phyloP scores from a whole-genome alignment of 2,329 filamentous ascomycete species.

The Aspergillus chevalieri region DNA sequence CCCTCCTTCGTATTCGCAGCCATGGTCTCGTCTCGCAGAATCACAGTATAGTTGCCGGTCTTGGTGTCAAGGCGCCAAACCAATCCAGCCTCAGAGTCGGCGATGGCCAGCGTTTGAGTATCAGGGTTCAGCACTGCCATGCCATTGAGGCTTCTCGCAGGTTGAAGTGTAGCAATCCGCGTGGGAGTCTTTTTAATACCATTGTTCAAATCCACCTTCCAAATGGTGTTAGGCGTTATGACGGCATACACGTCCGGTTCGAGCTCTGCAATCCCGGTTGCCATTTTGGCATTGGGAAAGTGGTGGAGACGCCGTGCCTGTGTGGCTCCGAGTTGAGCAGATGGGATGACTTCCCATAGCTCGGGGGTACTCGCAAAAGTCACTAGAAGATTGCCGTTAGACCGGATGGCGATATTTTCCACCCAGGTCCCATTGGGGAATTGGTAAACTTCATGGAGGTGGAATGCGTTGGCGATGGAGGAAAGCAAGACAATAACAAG shows the following conservation, averaged over 20 bases:
- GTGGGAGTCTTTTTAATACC: background rate
- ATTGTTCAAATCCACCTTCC: conserved; percentile 10
- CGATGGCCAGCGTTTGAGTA: conserved; percentile 7
- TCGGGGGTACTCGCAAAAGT: conserved; percentile 14
- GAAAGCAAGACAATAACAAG: background rate
- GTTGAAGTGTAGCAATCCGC: conserved; percentile 6
- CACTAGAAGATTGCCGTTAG: conserved; percentile 28
- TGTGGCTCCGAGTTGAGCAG: conserved; percentile 1
- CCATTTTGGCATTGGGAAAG: conserved; percentile 7
- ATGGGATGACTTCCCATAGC: conserved; percentile 10
- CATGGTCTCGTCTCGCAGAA: conserved; percentile 10
- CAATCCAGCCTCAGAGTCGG: conserved; percentile 9
- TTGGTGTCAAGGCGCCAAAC: conserved; percentile 11
- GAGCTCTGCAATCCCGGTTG: conserved; percentile 11
- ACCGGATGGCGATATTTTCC: conserved; percentile 27
- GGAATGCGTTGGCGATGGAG: background rate
- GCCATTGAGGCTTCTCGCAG: conserved; percentile 11
- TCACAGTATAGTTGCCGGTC: conserved; percentile 8
- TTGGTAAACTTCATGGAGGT: conserved; percentile 10
- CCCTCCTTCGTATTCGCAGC: conserved; percentile 4
- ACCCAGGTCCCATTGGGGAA: conserved; percentile 26
- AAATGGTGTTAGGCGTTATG: conserved; percentile 11
- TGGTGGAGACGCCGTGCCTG: conserved; percentile 7
- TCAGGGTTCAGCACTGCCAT: conserved; percentile 8
- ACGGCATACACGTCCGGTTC: conserved; percentile 11